Percentiles rank a stretch among this genome's conserved stretches.
Conservation (phyloP, 257 asterid species). For the Rubia yunnanensis region DNA sequence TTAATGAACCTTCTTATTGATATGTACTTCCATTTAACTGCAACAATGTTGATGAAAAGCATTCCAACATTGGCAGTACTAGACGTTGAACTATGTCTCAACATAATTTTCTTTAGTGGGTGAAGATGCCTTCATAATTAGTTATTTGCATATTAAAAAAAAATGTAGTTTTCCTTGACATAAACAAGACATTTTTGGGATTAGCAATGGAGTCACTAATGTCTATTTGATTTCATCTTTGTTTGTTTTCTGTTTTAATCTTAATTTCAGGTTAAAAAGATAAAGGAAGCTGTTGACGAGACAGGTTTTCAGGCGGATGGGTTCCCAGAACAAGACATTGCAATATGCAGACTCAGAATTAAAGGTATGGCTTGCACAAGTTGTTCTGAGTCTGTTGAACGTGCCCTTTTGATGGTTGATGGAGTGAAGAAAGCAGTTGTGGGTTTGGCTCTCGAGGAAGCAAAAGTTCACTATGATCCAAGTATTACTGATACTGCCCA, state of each 20-base stretch:
- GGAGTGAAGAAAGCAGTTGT: slow-evolving; percentile 94
- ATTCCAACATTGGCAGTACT: not conserved
- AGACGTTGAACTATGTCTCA: not conserved
- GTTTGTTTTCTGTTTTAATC: slow-evolving; percentile 10
- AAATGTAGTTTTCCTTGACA: no score
- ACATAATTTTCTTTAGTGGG: not conserved
- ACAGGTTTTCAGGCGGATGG: slow-evolving; percentile 82
- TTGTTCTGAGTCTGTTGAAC: slow-evolving; percentile 95
- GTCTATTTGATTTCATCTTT: not conserved
- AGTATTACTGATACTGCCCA: slow-evolving; percentile 46
- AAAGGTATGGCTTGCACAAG: slow-evolving; percentile 99
- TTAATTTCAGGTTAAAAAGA: slow-evolving; percentile 45
- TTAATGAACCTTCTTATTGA: slow-evolving; percentile 1
- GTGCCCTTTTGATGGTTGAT: slow-evolving; percentile 64
- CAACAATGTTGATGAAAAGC: not conserved
- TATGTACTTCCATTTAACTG: not conserved
- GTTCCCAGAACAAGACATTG: slow-evolving; percentile 87
- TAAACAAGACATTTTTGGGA: not conserved
- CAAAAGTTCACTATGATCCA: slow-evolving; percentile 93
- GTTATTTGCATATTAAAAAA: not conserved
- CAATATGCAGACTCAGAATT: slow-evolving; percentile 71
- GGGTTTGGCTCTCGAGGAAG: slow-evolving; percentile 98
- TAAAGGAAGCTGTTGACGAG: slow-evolving; percentile 89
- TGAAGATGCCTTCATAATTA: not conserved
- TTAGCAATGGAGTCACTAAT: not conserved